Percentiles rank a stretch among this genome's conserved stretches.
These are phyloP conservation scores for Trichophyton benhamiae DNA, from an alignment of 2,329 filamentous ascomycete genomes.

Conservation along the genomic window DNA sequence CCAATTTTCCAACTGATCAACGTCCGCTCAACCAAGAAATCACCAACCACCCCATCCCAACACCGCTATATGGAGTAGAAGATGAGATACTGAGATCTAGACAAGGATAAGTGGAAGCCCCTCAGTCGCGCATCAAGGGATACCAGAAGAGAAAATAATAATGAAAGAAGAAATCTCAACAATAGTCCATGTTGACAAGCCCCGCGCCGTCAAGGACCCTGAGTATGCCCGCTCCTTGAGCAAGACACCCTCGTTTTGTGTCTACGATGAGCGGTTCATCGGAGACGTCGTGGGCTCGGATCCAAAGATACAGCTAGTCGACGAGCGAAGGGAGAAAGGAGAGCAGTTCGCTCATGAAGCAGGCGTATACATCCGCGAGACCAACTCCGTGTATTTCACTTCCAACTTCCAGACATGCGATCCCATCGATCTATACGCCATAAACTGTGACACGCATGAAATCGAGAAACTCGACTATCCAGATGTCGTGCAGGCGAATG, in stretches of 20 bases:
- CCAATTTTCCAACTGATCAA: no score
- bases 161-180: not conserved
- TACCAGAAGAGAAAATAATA: not conserved
- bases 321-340: conserved; percentile 22
- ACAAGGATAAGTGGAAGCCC: not conserved
- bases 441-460: conserved; percentile 6
- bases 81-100: not conserved
- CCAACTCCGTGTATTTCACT: conserved; percentile 27
- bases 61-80: not conserved
- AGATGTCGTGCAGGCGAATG: conserved; percentile 11
- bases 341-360: conserved; percentile 43
- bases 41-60: not conserved
- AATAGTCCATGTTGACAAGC: conserved; percentile 10
- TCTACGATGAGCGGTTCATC: conserved; percentile 15
- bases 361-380: conserved; percentile 24
- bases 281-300: conserved; percentile 24
- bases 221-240: conserved; percentile 9
- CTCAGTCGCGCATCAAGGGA: not conserved
- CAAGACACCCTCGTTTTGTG: conserved; percentile 9
- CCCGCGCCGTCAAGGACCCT: conserved; percentile 9
- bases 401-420: conserved; percentile 23
- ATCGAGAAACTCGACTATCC: conserved; percentile 12
- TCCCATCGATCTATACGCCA: conserved; percentile 19
- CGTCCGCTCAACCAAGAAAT: no score
- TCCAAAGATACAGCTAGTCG: conserved; percentile 28